phyloP scores from a whole-genome alignment of 2,329 filamentous ascomycete genomes.

The Colletotrichum lupini region DNA sequence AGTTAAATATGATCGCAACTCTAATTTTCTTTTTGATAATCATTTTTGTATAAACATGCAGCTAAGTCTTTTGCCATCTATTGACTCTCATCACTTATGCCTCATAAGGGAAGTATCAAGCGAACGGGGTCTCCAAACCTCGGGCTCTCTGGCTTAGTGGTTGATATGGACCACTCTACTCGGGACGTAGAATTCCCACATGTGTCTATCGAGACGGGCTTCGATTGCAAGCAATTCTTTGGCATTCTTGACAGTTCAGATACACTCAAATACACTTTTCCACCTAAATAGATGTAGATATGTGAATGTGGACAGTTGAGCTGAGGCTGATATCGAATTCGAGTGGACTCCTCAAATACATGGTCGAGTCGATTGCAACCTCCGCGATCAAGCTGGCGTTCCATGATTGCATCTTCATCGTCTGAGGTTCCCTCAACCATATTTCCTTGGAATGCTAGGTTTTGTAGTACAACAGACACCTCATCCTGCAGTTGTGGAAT shows the following conservation, averaged over 20 bases:
- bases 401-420: neutral
- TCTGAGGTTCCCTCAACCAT: neutral
- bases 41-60: too few relatives aligned
- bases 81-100: too few relatives aligned
- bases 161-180: neutral
- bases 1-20: neutral
- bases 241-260: too few relatives aligned
- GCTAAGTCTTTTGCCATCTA: too few relatives aligned
- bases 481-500: neutral
- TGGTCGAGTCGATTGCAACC: neutral
- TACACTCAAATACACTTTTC: too few relatives aligned
- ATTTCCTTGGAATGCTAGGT: neutral
- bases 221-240: neutral
- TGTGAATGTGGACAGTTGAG: too few relatives aligned
- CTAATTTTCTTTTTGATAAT: too few relatives aligned
- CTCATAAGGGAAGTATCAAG: neutral
- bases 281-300: too few relatives aligned
- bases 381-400: neutral
- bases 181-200: neutral
- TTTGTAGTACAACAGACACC: neutral
- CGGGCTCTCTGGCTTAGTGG: neutral
- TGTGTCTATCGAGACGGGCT: neutral
- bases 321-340: too few relatives aligned
- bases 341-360: neutral
- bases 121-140: neutral